Evolutionary conservation across 2,329 filamentous ascomycete species (phyloP).

Genomic region (Claviceps pusilla): DNA sequence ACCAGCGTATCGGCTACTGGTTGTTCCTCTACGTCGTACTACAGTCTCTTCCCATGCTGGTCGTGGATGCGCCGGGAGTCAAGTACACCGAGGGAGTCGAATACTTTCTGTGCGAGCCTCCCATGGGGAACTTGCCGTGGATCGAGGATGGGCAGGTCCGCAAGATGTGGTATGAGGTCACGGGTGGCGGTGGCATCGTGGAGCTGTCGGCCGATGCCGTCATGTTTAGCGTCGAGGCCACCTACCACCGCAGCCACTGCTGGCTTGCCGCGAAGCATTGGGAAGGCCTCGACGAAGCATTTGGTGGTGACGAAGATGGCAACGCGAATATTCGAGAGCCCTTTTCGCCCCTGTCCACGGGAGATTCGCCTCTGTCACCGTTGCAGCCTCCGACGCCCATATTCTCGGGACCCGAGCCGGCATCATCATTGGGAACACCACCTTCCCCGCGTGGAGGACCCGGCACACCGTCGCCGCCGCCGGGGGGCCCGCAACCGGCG

Average conservation of each 20-base stretch:
- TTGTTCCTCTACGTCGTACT: constrained; percentile 67
- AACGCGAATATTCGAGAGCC: background rate
- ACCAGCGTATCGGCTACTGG: constrained; percentile 64
- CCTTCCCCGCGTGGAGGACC: constrained; percentile 7
- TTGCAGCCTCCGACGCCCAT: constrained; percentile 23
- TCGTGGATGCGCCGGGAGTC: constrained; percentile 58
- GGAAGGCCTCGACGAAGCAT: constrained; percentile 23
- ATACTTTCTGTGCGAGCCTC: constrained; percentile 67
- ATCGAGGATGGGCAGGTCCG: constrained; percentile 47
- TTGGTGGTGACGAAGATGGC: constrained; percentile 1
- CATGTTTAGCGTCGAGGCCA: constrained; percentile 46
- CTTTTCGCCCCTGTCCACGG: constrained; percentile 10
- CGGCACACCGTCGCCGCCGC: constrained; percentile 15
- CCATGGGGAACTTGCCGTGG: constrained; percentile 61
- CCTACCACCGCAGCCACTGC: constrained; percentile 43
- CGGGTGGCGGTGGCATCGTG: constrained; percentile 44
- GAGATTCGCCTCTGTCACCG: constrained; percentile 24
- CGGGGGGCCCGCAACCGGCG: constrained; percentile 12
- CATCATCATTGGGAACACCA: constrained; percentile 11
- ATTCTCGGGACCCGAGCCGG: constrained; percentile 17
- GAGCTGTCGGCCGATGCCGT: constrained; percentile 46
- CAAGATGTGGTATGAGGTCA: constrained; percentile 61
- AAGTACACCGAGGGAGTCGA: constrained; percentile 57
- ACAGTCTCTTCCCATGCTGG: constrained; percentile 63
- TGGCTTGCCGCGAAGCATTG: constrained; percentile 38